Conservation (phyloP, 2,329 filamentous ascomycete species). For the Cladosporium oxysporum region DNA sequence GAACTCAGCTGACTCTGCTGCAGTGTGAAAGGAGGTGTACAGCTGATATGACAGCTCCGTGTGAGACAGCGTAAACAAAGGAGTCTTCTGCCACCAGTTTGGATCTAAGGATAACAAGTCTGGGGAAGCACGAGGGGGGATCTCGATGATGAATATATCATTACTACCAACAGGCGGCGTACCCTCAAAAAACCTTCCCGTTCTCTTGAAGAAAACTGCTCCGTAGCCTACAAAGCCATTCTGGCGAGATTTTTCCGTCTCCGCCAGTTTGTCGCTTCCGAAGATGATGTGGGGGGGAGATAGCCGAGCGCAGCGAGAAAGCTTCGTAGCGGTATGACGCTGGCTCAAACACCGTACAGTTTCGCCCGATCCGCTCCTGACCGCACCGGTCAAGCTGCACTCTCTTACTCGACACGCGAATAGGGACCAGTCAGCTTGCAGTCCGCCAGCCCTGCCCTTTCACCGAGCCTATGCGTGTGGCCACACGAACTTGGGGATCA, state of each 20-base stretch:
- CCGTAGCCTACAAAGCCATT: not conserved
- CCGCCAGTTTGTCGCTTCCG: not conserved
- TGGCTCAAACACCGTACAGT: not conserved
- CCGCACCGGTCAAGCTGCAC: not conserved
- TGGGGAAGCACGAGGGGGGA: slow-evolving; percentile 12
- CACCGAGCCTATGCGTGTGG: not conserved
- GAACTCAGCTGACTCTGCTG: slow-evolving; percentile 21
- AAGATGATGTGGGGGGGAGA: not conserved
- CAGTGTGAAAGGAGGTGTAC: slow-evolving; percentile 21
- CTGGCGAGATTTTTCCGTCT: slow-evolving; percentile 2
- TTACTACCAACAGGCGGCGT: not conserved
- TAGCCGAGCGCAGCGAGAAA: not conserved
- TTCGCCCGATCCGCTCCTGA: not conserved
- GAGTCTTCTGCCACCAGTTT: slow-evolving; percentile 13
- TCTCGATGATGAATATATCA: slow-evolving; percentile 14
- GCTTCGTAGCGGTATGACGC: slow-evolving; percentile 1
- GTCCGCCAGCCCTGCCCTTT: slow-evolving; percentile 6
- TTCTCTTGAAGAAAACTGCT: slow-evolving; percentile 17
- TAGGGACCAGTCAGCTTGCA: not conserved
- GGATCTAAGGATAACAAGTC: not conserved
- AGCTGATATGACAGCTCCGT: slow-evolving; percentile 17
- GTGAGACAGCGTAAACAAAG: slow-evolving; percentile 21
- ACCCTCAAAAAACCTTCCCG: not conserved
- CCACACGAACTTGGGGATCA: slow-evolving; percentile 1
- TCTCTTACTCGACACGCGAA: not conserved